Conservation (phyloP, 2,329 filamentous ascomycete species). For the Lecanicillium sp. region DNA sequence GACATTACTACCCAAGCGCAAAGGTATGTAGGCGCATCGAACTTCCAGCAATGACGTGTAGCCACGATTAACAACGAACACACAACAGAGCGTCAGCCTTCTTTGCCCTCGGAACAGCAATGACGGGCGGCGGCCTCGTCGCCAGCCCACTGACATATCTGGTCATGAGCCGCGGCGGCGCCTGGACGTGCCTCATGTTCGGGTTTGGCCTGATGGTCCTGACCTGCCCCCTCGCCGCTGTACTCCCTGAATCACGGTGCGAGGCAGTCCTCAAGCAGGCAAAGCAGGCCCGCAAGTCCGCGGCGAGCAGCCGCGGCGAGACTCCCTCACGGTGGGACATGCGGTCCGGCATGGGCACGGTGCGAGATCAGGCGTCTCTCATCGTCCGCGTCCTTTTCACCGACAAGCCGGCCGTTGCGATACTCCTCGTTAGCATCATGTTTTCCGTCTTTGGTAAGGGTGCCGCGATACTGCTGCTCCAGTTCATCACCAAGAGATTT, state of each 20-base stretch:
- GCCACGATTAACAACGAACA: neutral
- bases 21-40: slow-evolving; percentile 7
- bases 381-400: neutral
- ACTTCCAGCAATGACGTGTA: too few species aligned
- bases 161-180: slow-evolving; percentile 9
- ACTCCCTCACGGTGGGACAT: slow-evolving; percentile 2
- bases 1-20: slow-evolving; percentile 5
- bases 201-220: slow-evolving; percentile 8
- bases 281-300: slow-evolving; percentile 5
- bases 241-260: slow-evolving; percentile 11
- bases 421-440: slow-evolving; percentile 4
- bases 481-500: slow-evolving; percentile 8
- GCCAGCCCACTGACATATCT: slow-evolving; percentile 12
- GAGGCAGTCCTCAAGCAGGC: neutral
- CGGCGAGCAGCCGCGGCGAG: neutral
- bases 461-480: neutral
- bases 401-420: neutral
- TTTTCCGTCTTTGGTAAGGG: slow-evolving; percentile 1
- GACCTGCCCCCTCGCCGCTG: slow-evolving; percentile 5
- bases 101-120: slow-evolving; percentile 11
- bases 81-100: slow-evolving; percentile 12
- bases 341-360: neutral
- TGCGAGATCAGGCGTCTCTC: neutral
- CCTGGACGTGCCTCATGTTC: slow-evolving; percentile 7
- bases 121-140: slow-evolving; percentile 10